phyloP scores from a whole-genome alignment of 352 stramenopile species.

The Phytopythium kandeliae region DNA sequence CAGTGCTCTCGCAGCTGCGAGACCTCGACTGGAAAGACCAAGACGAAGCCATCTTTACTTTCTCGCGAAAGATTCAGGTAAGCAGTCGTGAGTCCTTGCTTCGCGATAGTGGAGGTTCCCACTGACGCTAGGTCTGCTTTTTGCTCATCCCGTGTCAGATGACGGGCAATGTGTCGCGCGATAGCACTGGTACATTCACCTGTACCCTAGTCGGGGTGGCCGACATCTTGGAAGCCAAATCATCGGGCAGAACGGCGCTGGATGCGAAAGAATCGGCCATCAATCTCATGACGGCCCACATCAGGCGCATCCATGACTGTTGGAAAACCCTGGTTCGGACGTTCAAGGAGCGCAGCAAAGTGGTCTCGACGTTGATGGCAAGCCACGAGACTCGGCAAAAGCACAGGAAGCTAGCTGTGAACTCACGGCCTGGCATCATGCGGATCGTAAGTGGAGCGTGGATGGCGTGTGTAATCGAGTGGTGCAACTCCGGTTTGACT shows the following conservation, averaged over 20 bases:
- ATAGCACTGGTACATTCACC: slow-evolving; percentile 9
- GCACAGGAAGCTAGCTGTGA: slow-evolving; percentile 14
- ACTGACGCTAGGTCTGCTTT: slow-evolving; percentile 8
- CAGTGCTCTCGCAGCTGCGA: background rate
- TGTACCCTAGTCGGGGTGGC: slow-evolving; percentile 36
- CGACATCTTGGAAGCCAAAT: slow-evolving; percentile 20
- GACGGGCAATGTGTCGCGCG: slow-evolving; percentile 12
- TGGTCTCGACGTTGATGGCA: slow-evolving; percentile 57
- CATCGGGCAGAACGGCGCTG: slow-evolving; percentile 22
- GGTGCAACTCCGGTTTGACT: background rate
- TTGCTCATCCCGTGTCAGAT: slow-evolving; percentile 14
- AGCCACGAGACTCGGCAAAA: slow-evolving; percentile 58
- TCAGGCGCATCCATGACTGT: slow-evolving; percentile 36
- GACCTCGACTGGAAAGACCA: slow-evolving; percentile 35
- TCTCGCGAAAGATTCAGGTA: slow-evolving; percentile 23
- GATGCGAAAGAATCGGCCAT: slow-evolving; percentile 25
- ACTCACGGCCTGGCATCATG: background rate
- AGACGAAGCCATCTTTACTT: slow-evolving; percentile 10
- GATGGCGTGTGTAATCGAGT: background rate
- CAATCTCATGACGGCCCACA: slow-evolving; percentile 20
- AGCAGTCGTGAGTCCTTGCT: background rate
- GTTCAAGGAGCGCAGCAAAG: slow-evolving; percentile 37
- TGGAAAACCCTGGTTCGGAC: slow-evolving; percentile 43
- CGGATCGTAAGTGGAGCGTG: background rate
- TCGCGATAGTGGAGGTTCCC: background rate